Evolutionary conservation across 2,329 filamentous ascomycete species (phyloP), one percentile per base, ranked within the genome.

Genomic region (Curvularia sp.): DNA sequence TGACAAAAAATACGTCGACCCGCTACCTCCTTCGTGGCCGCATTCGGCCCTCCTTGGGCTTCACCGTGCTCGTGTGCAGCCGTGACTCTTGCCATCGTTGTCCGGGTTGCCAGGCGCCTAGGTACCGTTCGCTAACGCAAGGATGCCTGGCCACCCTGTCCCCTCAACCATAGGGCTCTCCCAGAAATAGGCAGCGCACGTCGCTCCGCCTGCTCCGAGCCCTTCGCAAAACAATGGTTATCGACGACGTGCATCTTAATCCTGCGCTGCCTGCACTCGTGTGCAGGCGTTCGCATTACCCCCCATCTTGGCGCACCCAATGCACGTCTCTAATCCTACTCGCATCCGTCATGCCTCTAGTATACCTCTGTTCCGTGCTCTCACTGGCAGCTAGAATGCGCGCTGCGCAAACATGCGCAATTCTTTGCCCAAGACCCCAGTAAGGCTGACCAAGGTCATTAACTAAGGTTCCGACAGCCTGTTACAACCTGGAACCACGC

Each of bases 161-260:
- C 46, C 44, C 47, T 54, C 55, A 54, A 30, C 54, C 47, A 28
- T 56, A 51, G 51, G 53, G 53, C 54, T 43, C 43, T 39, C 53
- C 62, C 60, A 53, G 64, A 64, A 65, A 67, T 68, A 68, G 63
- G 41, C 41, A 55, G 57, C 61, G 69, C 69, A 69, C 67, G 63
- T 66, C 62, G 61, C 66, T 49, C 53, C 41, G 20, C 39, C 56
- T 66, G 67, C 57, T 64, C 70, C 55, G 58, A 61, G 52, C 49
- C 41, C 41, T 22, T 49, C 58, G 64, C 33, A 43, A 42, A 51
- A 57, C 44, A 54, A 53, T 52, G 53, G 43, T 39, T 62, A 70
- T 66, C 58, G 55, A 73, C 71, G 69, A 68, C 70, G 71, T 68
- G 71, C 71, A 72, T 64, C 44, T 13, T 26, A 38, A 20, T 43